Conservation (phyloP, 2,329 filamentous ascomycete genomes). For the Colletotrichum spinosum region DNA sequence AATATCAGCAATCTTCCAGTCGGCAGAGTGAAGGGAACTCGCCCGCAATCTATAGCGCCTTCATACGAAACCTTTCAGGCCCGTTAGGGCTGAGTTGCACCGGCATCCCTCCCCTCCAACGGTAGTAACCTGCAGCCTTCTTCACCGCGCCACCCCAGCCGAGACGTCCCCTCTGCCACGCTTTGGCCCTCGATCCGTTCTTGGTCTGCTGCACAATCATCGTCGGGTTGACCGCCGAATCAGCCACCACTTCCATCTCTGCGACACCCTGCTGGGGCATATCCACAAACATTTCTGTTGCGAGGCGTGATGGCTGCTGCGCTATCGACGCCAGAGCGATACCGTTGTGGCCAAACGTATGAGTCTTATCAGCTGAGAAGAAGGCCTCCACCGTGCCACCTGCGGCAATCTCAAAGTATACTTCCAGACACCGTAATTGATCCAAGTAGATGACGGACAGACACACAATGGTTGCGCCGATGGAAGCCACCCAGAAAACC, state of each 20-base stretch:
- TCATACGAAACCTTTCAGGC: slow-evolving; percentile 31
- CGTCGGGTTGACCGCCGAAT: slow-evolving; percentile 39
- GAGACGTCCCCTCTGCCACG: slow-evolving; percentile 56
- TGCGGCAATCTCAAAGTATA: slow-evolving; percentile 57
- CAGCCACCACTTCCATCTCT: slow-evolving; percentile 37
- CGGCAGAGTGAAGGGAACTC: neutral
- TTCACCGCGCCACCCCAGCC: slow-evolving; percentile 61
- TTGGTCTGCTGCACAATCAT: slow-evolving; percentile 45
- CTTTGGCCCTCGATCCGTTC: slow-evolving; percentile 45
- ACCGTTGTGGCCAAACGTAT: neutral
- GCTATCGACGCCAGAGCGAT: slow-evolving; percentile 45
- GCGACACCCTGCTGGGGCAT: slow-evolving; percentile 27
- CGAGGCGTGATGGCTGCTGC: slow-evolving; percentile 20
- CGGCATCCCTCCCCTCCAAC: slow-evolving; percentile 34
- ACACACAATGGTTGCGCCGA: slow-evolving; percentile 51
- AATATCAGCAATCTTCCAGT: no score
- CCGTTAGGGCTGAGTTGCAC: slow-evolving; percentile 30
- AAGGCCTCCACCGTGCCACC: slow-evolving; percentile 40
- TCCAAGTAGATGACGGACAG: slow-evolving; percentile 61
- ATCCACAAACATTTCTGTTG: slow-evolving; percentile 38
- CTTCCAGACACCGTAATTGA: slow-evolving; percentile 56
- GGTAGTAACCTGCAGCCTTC: slow-evolving; percentile 52
- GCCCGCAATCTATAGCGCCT: slow-evolving; percentile 7
- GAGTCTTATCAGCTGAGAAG: slow-evolving; percentile 3
- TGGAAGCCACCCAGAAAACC: slow-evolving; percentile 60